Conservation (phyloP, 192 early-diverging fungal genomes). For the Podila verticillata region DNA sequence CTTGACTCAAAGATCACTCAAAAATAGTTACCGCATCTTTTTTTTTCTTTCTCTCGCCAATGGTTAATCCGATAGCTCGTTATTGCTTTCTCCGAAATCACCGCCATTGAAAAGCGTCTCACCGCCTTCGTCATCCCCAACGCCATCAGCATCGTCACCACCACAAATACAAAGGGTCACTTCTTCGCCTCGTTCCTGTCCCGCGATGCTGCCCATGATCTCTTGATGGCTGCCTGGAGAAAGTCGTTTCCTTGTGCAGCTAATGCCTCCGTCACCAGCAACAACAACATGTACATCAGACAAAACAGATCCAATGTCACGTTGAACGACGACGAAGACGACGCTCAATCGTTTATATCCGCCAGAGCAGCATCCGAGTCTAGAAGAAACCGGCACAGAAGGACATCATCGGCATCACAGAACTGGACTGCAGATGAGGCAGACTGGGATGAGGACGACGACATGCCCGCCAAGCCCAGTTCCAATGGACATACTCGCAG, state of each 20-base stretch:
- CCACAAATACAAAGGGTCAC: constrained; percentile 66
- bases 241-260: constrained; percentile 42
- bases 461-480: constrained; percentile 13
- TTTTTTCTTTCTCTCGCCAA: too few relatives aligned
- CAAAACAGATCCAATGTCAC: constrained; percentile 29
- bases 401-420: constrained; percentile 27
- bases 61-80: constrained; percentile 56
- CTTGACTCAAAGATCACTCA: not conserved
- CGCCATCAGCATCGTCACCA: constrained; percentile 77
- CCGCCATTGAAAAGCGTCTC: constrained; percentile 85
- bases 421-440: constrained; percentile 46
- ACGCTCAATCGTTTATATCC: constrained; percentile 35
- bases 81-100: constrained; percentile 81
- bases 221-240: constrained; percentile 75
- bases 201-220: constrained; percentile 79
- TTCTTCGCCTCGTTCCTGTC: constrained; percentile 91
- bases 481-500: not conserved
- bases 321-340: constrained; percentile 28
- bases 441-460: constrained; percentile 25
- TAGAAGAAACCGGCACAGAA: constrained; percentile 21
- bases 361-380: constrained; percentile 27
- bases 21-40: too few relatives aligned
- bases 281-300: constrained; percentile 24
- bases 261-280: constrained; percentile 16
- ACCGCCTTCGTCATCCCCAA: constrained; percentile 90